Base-by-base conservation (phyloP, 1,284 basidiomycete species). In the Sanghuangporus sanghuang region DNA sequence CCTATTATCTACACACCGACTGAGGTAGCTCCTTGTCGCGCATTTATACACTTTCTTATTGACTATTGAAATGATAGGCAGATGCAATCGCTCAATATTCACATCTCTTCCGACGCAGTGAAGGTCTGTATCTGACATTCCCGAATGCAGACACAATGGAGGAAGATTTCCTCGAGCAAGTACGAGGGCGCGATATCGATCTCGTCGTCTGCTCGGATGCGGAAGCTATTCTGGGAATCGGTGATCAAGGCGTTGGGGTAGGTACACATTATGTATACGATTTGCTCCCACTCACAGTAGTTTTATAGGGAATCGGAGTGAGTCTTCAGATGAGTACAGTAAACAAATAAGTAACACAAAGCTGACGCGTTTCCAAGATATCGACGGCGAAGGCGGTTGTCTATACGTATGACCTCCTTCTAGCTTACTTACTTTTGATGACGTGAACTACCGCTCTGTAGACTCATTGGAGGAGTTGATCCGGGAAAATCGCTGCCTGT, bases 381-480 rank as follows among this genome's bases (percentile, higher is more conserved):
- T 89, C 90, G 0, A 85, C 90, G 3, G 93, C 93, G n/a, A 96
- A 96, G 78, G 82, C 90, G 2, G 89, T 84, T 5, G 86, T 96
- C 23, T 95, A 95, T 73, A 90, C 89, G 85, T 87, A 65, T 48
- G 83, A 6, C 16, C 16, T 16, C 44, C 7, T n/a, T 7, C 44
- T n/a, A 6, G 1, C 16, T 46, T 18, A 16, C 7, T 6, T 0
- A 7, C 16, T 11, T 11, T 46, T 7, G 8, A 18, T n/a, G 44
- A 16, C 14, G 9, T 5, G 27, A 32, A 46, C 14, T 46, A n/a
- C 3, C 21, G 16, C 44, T 18, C 16, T 53, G 39, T 64, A 89
- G 89, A 0, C 79, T 93, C 53, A 86, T 94, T 49, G 92, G 86
- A 27, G 92, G 93, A 14, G 85, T 95, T 64, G 83, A 95, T 75